Evolutionary conservation across 2,329 filamentous ascomycete species (phyloP), one percentile per base, ranked within the genome.

Genomic region (Claviceps digitariae): DNA sequence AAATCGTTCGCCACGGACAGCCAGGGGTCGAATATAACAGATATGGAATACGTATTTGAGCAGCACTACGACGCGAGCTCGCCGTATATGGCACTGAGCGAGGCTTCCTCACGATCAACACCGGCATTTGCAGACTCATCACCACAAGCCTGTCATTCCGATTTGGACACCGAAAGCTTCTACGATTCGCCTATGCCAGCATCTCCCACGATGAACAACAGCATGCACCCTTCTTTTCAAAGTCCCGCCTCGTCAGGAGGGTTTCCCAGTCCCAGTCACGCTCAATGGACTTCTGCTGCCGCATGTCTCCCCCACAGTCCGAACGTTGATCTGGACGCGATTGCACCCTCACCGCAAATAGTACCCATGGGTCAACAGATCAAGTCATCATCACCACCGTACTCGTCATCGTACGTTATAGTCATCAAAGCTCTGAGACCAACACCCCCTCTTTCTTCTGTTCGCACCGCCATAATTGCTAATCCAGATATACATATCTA

Each of bases 301-400:
- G 44, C 50, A 31, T 54, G 54, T 8, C 54, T 52, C 13, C 55
- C 57, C 44, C 54, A 57, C 40, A 59, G 58, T 46, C 56, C 60
- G 27, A 57, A 57, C 17, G 44, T 55, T 17, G 56, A 60, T 23
- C 21, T 52, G 9, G 57, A 57, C 27, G 50, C 43, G 41, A 58
- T 59, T 7, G 50, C 52, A 31, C 48, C 56, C 15, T 58, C 57
- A 3, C 57, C 59, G 20, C 46, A 46, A 23, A 51, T 40, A 4
- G 53, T 57, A 17, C 48, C 54, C 21, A 54, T 58, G 13, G 57
- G 59, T 1, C 52, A 50, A 25, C 29, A 38, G 0, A 47, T 45
- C 34, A 55, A 54, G 38, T 56, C 56, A 54, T 55, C 29, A 12
- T 27, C 25, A 17, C 12, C 49, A 4, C 6, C 8, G 21, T 31